Base-by-base conservation (phyloP, 352 stramenopile species). In the Globisporangium splendens region DNA sequence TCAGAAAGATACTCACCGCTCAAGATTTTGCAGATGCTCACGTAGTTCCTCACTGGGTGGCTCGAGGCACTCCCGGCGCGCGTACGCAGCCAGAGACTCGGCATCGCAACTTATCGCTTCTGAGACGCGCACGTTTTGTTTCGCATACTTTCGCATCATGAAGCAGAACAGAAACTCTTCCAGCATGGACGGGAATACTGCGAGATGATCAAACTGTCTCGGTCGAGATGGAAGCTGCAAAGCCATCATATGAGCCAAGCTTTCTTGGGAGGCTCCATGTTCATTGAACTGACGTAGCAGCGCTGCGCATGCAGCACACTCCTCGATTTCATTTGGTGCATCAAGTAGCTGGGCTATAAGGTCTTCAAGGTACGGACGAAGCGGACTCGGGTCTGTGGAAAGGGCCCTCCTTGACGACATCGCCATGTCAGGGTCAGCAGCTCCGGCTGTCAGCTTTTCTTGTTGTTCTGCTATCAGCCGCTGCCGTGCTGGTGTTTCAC, bases 81-180 rank as follows among this genome's bases (percentile, higher is more conserved):
- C n/a, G 17, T 57, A 41, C 0, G 13, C 24, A 52, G 18, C 24
- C 8, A 50, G 15, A 28, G 48, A 39, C 17, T 51, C 52, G 4
- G 8, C 28, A n/a, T 50, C 28, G 7, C 28, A 35, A 35, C 28
- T 58, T 17, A 21, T 28, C 7, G 14, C 5, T 14, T 49, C 15
- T 17, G n/a, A 12, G 18, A 42, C 17, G 20, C 5, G 12, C 17
- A 11, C 42, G 35, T 17, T 43, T 46, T 5, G 39, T 50, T 61
- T 61, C 18, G 33, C 13, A 43, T 70, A 66, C 14, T 63, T 56
- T 39, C 58, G 63, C 21, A 69, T 24, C 3, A 61, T 20, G 41
- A 74, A 60, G 48, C 65, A 75, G 11, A 77, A 20, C 13, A 77
- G 51, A 12, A 77, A 20, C 46, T 77, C 70, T 43, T 75, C 70